Conservation (phyloP, 2,329 filamentous ascomycete genomes). For the Fusarium humuli region DNA sequence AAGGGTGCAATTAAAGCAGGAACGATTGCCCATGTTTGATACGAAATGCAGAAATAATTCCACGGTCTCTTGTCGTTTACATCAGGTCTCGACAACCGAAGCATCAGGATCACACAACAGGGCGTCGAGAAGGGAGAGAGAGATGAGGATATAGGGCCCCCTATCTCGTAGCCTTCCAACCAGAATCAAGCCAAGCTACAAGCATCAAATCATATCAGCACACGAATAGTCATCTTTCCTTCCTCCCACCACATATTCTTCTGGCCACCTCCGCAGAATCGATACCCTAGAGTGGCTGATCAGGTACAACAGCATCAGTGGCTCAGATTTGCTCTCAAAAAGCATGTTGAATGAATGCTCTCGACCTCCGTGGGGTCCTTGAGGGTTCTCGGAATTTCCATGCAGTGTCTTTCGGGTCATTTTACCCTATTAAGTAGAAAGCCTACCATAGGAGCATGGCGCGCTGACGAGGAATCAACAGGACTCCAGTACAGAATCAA, state of each 20-base stretch:
- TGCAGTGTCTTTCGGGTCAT: background rate
- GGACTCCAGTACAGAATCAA: background rate
- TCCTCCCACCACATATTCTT: background rate
- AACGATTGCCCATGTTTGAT: no score
- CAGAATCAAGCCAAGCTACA: no score
- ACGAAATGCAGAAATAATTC: no score
- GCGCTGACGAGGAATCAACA: background rate
- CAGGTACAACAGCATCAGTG: background rate
- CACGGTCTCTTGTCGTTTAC: background rate
- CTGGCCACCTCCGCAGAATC: background rate
- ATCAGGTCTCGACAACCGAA: background rate
- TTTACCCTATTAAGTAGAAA: background rate
- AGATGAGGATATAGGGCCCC: no score
- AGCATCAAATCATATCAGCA: background rate
- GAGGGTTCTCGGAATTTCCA: background rate
- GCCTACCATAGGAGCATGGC: background rate
- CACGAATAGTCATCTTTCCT: background rate
- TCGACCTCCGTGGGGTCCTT: background rate
- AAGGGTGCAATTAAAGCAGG: no score
- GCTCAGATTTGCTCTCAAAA: background rate
- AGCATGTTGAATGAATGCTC: background rate
- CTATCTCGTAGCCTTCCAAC: background rate
- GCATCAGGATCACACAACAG: background rate
- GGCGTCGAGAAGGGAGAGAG: background rate
- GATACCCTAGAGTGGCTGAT: no score